Conservation (phyloP, 768 basidiomycete species). For the Exidia glandulosa region DNA sequence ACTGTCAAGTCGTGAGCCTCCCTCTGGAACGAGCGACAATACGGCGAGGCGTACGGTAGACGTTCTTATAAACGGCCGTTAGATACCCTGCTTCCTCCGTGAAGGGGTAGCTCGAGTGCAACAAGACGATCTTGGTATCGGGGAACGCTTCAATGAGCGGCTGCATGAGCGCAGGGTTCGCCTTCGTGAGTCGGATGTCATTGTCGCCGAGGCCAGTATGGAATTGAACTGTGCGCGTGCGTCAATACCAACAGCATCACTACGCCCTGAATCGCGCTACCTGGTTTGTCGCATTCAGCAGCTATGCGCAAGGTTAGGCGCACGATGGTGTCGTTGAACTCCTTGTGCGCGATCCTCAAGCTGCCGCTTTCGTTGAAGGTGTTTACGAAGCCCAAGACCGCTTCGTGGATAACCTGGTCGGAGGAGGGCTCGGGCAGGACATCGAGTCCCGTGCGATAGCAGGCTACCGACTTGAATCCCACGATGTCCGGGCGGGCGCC, state of each 20-base stretch:
- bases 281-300: constrained; percentile 43
- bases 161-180: constrained; percentile 60
- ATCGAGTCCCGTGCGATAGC: constrained; percentile 67
- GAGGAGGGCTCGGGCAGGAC: constrained; percentile 24
- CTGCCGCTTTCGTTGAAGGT: constrained; percentile 22
- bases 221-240: constrained; percentile 61
- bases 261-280: constrained; percentile 24
- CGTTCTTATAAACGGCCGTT: constrained; percentile 58
- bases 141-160: constrained; percentile 55
- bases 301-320: constrained; percentile 43
- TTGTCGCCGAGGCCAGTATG: constrained; percentile 75
- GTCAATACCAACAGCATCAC: neutral
- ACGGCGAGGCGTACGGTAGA: constrained; percentile 29
- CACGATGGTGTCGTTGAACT: constrained; percentile 58
- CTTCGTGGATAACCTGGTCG: constrained; percentile 11
- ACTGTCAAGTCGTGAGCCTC: constrained; percentile 16
- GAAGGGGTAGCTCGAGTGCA: constrained; percentile 72
- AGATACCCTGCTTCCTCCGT: constrained; percentile 72
- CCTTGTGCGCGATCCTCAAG: constrained; percentile 48
- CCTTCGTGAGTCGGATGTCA: constrained; percentile 45
- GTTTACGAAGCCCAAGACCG: constrained; percentile 21
- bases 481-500: constrained; percentile 41
- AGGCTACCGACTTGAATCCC: constrained; percentile 65
- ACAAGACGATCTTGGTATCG: constrained; percentile 48
- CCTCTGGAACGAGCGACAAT: too few relatives aligned